Conservation (phyloP, 768 basidiomycete genomes). For the Auricularia auricula-judae region DNA sequence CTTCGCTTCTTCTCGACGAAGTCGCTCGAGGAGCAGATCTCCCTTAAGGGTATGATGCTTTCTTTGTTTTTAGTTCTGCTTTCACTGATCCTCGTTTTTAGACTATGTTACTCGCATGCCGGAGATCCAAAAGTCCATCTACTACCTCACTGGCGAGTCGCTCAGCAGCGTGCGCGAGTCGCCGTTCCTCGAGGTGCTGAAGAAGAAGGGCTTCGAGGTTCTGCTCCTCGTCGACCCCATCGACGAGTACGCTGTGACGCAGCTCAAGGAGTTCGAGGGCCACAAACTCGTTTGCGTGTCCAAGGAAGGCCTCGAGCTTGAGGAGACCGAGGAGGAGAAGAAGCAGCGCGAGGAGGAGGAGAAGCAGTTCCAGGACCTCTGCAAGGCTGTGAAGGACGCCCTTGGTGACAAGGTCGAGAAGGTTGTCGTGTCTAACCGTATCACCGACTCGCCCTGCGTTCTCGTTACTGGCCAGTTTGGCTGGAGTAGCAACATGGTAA, state of each 20-base stretch:
- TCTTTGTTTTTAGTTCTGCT: conserved; percentile 1
- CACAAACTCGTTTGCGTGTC: conserved; percentile 97
- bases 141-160: conserved; percentile 98
- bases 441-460: conserved; percentile 92
- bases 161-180: conserved; percentile 84
- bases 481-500: conserved; percentile 97
- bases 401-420: conserved; percentile 99
- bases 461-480: conserved; percentile 98
- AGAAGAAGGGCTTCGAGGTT: conserved; percentile 99
- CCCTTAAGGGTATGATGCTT: conserved; percentile 67
- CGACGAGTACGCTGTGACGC: conserved; percentile 96
- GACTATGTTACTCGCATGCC: conserved; percentile 99
- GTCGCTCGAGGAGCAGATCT: conserved; percentile 78
- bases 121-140: conserved; percentile 96
- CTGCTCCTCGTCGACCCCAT: conserved; percentile 97
- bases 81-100: conserved; percentile 18
- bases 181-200: conserved; percentile 97
- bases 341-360: conserved; percentile 75
- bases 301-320: conserved; percentile 98
- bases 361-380: conserved; percentile 75
- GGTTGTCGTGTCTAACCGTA: conserved; percentile 95
- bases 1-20: conserved; percentile 97
- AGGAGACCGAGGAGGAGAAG: conserved; percentile 99
- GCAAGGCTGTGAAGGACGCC: conserved; percentile 92
- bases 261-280: conserved; percentile 97